Evolutionary conservation across 805 yeast genomes (phyloP).

Genomic region (Diddensiella santjacobensis): DNA sequence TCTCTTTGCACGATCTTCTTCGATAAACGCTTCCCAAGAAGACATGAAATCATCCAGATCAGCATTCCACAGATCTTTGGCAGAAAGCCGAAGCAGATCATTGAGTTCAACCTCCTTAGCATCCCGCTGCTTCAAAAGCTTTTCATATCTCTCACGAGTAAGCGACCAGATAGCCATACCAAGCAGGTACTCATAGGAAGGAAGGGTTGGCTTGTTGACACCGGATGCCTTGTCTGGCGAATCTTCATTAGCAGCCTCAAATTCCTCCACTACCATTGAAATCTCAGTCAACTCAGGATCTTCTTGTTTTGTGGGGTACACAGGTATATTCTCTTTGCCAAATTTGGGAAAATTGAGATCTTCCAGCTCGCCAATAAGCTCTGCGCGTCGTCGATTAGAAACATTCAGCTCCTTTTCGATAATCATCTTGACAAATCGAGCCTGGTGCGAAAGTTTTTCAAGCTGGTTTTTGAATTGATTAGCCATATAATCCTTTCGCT

Average conservation of each 20-base stretch:
- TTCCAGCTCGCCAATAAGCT: slow-evolving; percentile 60
- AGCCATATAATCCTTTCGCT: slow-evolving; percentile 77
- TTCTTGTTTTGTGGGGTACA: slow-evolving; percentile 41
- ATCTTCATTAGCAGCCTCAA: slow-evolving; percentile 39
- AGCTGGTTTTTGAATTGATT: slow-evolving; percentile 68
- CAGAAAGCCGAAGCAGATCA: slow-evolving; percentile 57
- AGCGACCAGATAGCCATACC: slow-evolving; percentile 94
- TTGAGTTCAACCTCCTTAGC: slow-evolving; percentile 70
- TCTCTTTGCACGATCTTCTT: slow-evolving; percentile 59
- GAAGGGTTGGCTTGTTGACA: slow-evolving; percentile 46
- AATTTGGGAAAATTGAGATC: slow-evolving; percentile 66
- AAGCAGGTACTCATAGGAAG: slow-evolving; percentile 79
- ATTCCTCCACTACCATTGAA: slow-evolving; percentile 27
- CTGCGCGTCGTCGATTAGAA: slow-evolving; percentile 67
- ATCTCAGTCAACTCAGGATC: slow-evolving; percentile 30
- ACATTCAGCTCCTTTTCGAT: slow-evolving; percentile 69
- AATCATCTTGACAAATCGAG: slow-evolving; percentile 85
- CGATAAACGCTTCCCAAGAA: slow-evolving; percentile 65
- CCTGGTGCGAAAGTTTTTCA: slow-evolving; percentile 73
- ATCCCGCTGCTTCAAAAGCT: slow-evolving; percentile 66
- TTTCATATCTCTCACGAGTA: slow-evolving; percentile 84
- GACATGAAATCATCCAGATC: slow-evolving; percentile 74
- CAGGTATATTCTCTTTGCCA: slow-evolving; percentile 64
- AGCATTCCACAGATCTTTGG: slow-evolving; percentile 82
- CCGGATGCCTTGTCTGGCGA: slow-evolving; percentile 5